Evolutionary conservation across 73 alveolate genomes (phyloP).

Genomic region (Tetrahymena thermophila): DNA sequence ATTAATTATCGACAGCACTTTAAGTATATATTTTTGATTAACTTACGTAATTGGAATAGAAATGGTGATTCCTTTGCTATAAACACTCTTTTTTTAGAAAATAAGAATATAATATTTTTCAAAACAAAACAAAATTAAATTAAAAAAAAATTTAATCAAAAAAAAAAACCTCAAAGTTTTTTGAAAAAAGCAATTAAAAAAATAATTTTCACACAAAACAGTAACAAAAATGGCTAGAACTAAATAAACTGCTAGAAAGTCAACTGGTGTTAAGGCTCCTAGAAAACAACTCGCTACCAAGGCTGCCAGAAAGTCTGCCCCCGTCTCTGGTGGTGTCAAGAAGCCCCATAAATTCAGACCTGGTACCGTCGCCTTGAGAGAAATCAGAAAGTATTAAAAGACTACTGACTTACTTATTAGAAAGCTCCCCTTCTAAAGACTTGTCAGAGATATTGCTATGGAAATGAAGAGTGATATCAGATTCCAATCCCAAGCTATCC

Average conservation of each 20-base stretch:
- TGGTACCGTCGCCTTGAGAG: conserved; percentile 90
- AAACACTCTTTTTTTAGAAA: neutral
- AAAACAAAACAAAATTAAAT: neutral
- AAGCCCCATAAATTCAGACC: conserved; percentile 90
- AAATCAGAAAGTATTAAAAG: conserved; percentile 78
- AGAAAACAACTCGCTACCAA: conserved; percentile 80
- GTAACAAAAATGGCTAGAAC: conserved; percentile 86
- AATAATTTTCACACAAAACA: neutral
- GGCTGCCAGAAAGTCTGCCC: conserved; percentile 77
- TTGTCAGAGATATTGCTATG: conserved; percentile 86
- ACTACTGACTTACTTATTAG: conserved; percentile 72
- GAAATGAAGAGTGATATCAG: conserved; percentile 73
- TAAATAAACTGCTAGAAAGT: conserved; percentile 89
- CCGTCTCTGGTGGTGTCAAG: conserved; percentile 72
- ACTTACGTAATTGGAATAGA: neutral
- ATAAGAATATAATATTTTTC: neutral
- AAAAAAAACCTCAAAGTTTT: neutral
- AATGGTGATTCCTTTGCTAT: neutral
- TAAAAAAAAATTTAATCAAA: neutral
- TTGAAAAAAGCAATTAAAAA: neutral
- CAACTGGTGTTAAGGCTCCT: conserved; percentile 90
- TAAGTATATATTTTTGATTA: neutral
- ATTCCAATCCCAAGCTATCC: conserved; percentile 78
- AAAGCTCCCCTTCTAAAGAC: conserved; percentile 71
- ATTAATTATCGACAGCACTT: neutral